phyloP scores from a whole-genome alignment of 306 rosid species.

The Medicago lupulina region DNA sequence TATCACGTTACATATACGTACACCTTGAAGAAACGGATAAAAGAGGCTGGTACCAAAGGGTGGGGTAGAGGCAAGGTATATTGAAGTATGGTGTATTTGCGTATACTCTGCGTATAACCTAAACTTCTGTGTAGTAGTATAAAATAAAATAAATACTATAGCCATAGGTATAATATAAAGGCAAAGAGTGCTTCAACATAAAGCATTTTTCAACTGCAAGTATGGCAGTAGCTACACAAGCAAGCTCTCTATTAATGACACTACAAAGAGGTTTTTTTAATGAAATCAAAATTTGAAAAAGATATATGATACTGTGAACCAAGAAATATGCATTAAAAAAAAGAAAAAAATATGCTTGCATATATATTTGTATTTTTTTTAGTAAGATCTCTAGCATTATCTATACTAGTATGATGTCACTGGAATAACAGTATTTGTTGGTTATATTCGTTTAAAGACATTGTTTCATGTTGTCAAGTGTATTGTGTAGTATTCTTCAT shows the following conservation, averaged over 20 bases:
- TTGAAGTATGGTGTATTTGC: constrained; percentile 31
- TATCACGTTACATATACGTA: constrained; percentile 16
- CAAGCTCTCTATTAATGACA: neutral
- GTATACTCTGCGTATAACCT: constrained; percentile 41
- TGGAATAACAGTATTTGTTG: neutral
- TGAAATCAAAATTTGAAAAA: neutral
- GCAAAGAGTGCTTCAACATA: constrained; percentile 32
- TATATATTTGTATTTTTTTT: too few species aligned
- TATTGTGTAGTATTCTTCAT: neutral
- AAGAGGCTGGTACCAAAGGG: constrained; percentile 28
- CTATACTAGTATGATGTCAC: neutral
- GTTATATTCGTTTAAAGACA: too few species aligned
- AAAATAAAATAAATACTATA: neutral
- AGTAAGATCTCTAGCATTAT: too few species aligned
- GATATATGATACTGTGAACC: too few species aligned
- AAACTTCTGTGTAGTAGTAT: constrained; percentile 12
- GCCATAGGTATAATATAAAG: constrained; percentile 24
- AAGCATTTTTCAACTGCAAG: constrained; percentile 31
- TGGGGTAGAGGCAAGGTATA: constrained; percentile 48
- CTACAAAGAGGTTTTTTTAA: neutral
- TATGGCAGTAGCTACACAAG: constrained; percentile 14
- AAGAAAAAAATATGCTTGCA: too few species aligned
- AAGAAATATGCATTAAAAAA: too few species aligned
- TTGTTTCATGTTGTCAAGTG: neutral
- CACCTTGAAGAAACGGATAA: constrained; percentile 36